Percentiles rank a stretch among this genome's conserved stretches.
Evolutionary conservation across 2,329 filamentous ascomycete genomes (phyloP).

Genomic region (Colletotrichum musicola): DNA sequence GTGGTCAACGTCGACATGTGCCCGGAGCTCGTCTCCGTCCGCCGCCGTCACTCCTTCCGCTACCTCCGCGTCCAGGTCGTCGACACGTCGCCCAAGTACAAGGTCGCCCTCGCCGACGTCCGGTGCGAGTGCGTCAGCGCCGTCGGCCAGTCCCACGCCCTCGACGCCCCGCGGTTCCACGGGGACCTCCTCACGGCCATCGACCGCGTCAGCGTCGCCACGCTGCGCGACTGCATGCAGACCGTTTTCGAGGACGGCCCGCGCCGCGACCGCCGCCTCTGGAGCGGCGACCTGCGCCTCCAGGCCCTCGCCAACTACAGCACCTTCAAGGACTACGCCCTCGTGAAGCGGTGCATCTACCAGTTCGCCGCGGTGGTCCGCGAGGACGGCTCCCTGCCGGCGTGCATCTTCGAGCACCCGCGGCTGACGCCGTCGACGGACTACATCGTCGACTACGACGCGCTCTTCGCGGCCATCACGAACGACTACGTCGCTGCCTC

Average conservation of each 20-base stretch:
- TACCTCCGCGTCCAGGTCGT: constrained; percentile 50
- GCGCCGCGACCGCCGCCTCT: constrained; percentile 51
- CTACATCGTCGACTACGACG: constrained; percentile 54
- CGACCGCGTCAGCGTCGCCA: constrained; percentile 48
- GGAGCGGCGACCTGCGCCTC: constrained; percentile 52
- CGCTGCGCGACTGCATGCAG: constrained; percentile 54
- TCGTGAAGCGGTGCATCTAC: constrained; percentile 52
- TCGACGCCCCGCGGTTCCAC: constrained; percentile 39
- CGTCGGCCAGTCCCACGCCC: constrained; percentile 39
- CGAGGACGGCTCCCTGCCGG: constrained; percentile 49
- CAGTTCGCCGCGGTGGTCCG: constrained; percentile 50
- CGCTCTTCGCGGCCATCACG: constrained; percentile 48
- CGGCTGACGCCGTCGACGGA: constrained; percentile 46
- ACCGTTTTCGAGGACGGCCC: constrained; percentile 55
- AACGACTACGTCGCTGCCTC: constrained; percentile 50
- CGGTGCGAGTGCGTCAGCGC: constrained; percentile 47
- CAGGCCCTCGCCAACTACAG: constrained; percentile 53
- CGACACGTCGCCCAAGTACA: constrained; percentile 51
- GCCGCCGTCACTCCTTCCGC: constrained; percentile 50
- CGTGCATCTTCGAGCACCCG: constrained; percentile 51
- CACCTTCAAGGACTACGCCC: constrained; percentile 49
- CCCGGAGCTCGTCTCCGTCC: constrained; percentile 46
- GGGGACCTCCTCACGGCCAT: constrained; percentile 44
- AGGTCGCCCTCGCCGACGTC: constrained; percentile 47
- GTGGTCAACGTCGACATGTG: constrained; percentile 51